phyloP scores from a whole-genome alignment of 257 asterid genomes.

The Nicotiana tabacum region DNA sequence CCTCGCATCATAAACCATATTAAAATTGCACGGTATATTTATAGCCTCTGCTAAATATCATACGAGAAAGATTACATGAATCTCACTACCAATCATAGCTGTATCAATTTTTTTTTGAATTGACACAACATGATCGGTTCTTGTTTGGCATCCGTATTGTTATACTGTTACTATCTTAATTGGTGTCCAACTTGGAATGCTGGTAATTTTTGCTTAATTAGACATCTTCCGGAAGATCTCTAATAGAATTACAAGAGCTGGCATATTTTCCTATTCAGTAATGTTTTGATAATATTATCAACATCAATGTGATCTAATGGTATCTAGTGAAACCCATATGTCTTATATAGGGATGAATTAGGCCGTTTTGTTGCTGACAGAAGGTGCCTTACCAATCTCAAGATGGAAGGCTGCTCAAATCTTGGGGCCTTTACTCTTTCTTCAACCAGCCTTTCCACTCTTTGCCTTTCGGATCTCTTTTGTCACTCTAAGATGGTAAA shows the following conservation, averaged over 20 bases:
- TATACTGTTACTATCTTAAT: not conserved
- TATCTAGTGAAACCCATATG: not conserved
- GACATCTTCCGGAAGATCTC: not conserved
- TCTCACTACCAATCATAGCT: not conserved
- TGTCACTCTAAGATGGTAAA: slow-evolving; percentile 76
- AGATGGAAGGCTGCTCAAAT: slow-evolving; percentile 91
- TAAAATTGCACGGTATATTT: not conserved
- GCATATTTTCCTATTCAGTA: not conserved
- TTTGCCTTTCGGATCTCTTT: slow-evolving; percentile 87
- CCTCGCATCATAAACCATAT: not conserved
- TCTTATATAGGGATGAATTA: slow-evolving; percentile 75
- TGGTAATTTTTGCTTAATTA: not conserved
- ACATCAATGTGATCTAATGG: not conserved
- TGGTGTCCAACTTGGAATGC: not conserved
- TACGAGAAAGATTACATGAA: not conserved
- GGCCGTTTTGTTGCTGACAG: slow-evolving; percentile 74
- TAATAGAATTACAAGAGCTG: not conserved
- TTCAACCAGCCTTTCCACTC: slow-evolving; percentile 62
- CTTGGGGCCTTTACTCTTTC: slow-evolving; percentile 65
- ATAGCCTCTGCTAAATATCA: not conserved
- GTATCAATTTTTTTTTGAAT: not conserved
- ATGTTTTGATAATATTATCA: not conserved
- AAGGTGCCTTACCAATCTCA: slow-evolving; percentile 73
- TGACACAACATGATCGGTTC: not conserved
- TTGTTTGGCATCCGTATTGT: not conserved